Base-by-base conservation (phyloP, 2,329 filamentous ascomycete species). In the Xylariaceae sp. region DNA sequence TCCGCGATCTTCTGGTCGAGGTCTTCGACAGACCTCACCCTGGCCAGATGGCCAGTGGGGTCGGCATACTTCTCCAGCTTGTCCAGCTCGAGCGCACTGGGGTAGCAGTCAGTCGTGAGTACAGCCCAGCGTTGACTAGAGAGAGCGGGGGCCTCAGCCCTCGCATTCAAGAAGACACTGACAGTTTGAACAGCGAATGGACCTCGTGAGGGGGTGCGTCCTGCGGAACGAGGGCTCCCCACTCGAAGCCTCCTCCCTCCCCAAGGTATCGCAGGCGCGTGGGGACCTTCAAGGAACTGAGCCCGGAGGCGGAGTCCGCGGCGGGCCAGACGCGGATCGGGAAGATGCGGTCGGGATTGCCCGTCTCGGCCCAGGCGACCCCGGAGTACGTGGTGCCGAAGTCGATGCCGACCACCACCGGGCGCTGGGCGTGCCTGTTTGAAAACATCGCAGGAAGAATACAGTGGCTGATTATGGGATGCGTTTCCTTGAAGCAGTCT, bases 361-460 rank as follows among this genome's bases (percentile, higher is more conserved):
- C 39, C 31, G 64, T 64, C 38, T 68, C 60, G 26, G 63, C 64
- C 65, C 67, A 75, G 19, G 67, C 67, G n/a, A 73, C 58, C 19
- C 68, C 70, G 11, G 69, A 71, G 47, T 68, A 75, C 4, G 71
- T 75, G 10, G 70, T 75, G 17, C 71, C 70, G 44, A 75, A 74
- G 46, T 75, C 70, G 38, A 75, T 67, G n/a, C n/a, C n/a, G n/a
- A n/a, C n/a, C n/a, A n/a, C n/a, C n/a, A n/a, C n/a, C n/a, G n/a
- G n/a, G n/a, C n/a, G n/a, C n/a, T n/a, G n/a, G n/a, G n/a, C n/a
- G n/a, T n/a, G n/a, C n/a, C n/a, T n/a, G n/a, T n/a, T n/a, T n/a
- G n/a, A n/a, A n/a, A n/a, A n/a, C n/a, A n/a, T n/a, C n/a, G n/a
- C n/a, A n/a, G n/a, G n/a, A n/a, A n/a, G n/a, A n/a, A n/a, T n/a